Evolutionary conservation across 768 basidiomycete species (phyloP).

Genomic region (Boletus rubescentipes): DNA sequence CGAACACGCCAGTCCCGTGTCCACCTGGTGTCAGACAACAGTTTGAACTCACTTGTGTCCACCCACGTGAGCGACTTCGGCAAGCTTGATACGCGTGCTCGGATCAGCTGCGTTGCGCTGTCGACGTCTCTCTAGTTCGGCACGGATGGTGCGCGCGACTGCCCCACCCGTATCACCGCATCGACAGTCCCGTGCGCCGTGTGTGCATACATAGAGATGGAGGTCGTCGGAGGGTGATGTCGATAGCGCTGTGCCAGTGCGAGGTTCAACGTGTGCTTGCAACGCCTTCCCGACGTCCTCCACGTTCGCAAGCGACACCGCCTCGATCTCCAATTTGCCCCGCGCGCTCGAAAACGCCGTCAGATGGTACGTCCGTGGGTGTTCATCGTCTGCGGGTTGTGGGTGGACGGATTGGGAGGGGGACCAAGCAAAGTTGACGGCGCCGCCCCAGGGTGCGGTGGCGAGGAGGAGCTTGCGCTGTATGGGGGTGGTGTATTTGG

Average conservation of each 20-base stretch:
- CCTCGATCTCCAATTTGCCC: slow-evolving; percentile 50
- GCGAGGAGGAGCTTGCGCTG: slow-evolving; percentile 50
- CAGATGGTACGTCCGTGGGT: slow-evolving; percentile 33
- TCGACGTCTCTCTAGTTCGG: slow-evolving; percentile 47
- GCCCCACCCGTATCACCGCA: slow-evolving; percentile 66
- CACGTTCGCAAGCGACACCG: slow-evolving; percentile 48
- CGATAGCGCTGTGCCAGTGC: slow-evolving; percentile 22
- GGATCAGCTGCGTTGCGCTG: slow-evolving; percentile 26
- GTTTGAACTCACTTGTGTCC: slow-evolving; percentile 67
- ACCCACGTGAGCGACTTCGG: slow-evolving; percentile 77
- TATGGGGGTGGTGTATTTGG: slow-evolving; percentile 46
- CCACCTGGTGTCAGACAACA: neutral
- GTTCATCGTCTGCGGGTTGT: slow-evolving; percentile 2
- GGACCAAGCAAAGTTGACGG: slow-evolving; percentile 63
- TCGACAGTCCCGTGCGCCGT: slow-evolving; percentile 75
- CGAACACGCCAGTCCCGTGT: neutral
- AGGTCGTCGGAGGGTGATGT: slow-evolving; percentile 23
- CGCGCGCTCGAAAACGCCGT: slow-evolving; percentile 52
- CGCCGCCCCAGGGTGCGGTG: slow-evolving; percentile 47
- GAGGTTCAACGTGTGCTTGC: slow-evolving; percentile 31
- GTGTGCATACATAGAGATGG: slow-evolving; percentile 73
- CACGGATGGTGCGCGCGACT: slow-evolving; percentile 52
- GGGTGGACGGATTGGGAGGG: slow-evolving; percentile 24
- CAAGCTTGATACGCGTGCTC: slow-evolving; percentile 44
- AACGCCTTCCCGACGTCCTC: slow-evolving; percentile 43